Percentiles rank a stretch among this genome's conserved stretches.
These are phyloP conservation scores for Noccaea bulbosa DNA, from an alignment of 345 rosid species.

Conservation along the genomic window DNA sequence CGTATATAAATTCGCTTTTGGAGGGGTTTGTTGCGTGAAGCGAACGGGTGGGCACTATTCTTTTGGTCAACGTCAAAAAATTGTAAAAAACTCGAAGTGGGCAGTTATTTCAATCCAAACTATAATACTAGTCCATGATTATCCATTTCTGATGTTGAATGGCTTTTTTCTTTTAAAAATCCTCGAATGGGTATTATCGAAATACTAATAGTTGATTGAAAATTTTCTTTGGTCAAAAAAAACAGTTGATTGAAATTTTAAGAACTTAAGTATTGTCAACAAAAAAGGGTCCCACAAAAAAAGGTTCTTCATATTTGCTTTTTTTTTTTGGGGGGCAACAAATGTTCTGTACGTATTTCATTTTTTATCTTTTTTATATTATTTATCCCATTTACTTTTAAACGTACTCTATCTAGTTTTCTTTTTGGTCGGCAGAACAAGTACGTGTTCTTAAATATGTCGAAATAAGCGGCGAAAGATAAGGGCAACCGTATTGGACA, in stretches of 20 bases:
- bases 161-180: not conserved
- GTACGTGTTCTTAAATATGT: not conserved
- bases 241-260: too few species aligned
- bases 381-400: not conserved
- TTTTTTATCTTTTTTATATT: not conserved
- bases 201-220: too few species aligned
- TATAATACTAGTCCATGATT: not conserved
- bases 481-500: not conserved
- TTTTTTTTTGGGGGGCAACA: too few species aligned
- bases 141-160: not conserved
- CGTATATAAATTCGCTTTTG: slow-evolving; percentile 5
- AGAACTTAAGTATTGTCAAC: too few species aligned
- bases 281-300: too few species aligned
- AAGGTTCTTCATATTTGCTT: too few species aligned
- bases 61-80: not conserved
- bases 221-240: too few species aligned
- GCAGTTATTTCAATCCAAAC: not conserved
- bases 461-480: not conserved
- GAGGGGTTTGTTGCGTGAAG: slow-evolving; percentile 16
- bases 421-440: not conserved
- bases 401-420: not conserved
- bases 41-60: slow-evolving; percentile 6
- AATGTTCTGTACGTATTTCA: not conserved
- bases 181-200: not conserved
- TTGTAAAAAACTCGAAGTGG: not conserved